Conservation (phyloP, 176 grass and related monocot genomes). For the Saccharum spontaneum region DNA sequence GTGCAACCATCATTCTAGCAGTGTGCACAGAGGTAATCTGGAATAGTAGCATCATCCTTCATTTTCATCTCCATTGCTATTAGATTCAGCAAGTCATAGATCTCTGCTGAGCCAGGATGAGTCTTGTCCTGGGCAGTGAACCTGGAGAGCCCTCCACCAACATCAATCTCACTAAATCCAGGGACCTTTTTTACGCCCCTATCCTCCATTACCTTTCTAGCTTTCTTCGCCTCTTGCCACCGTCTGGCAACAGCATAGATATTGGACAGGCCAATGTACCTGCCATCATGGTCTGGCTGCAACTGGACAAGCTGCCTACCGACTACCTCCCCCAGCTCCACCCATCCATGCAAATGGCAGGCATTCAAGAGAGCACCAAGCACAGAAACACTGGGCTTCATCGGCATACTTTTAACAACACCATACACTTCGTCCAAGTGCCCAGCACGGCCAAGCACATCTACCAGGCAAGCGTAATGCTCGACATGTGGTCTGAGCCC, state of each 20-base stretch:
- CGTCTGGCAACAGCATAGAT: constrained; percentile 56
- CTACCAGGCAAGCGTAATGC: constrained; percentile 70
- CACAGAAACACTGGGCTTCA: constrained; percentile 58
- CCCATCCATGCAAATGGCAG: constrained; percentile 60
- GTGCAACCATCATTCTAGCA: constrained; percentile 13
- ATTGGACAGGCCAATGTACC: constrained; percentile 74
- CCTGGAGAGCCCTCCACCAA: constrained; percentile 29
- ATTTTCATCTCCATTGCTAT: constrained; percentile 61
- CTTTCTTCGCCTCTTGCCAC: constrained; percentile 67
- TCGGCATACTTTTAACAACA: constrained; percentile 54
- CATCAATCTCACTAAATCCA: constrained; percentile 77
- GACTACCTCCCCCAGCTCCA: constrained; percentile 62
- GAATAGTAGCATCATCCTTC: constrained; percentile 24
- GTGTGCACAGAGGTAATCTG: constrained; percentile 16
- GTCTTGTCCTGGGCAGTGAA: constrained; percentile 62
- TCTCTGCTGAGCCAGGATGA: constrained; percentile 40
- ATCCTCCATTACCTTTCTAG: constrained; percentile 61
- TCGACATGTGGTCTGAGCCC: constrained; percentile 53
- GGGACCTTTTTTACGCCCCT: constrained; percentile 58
- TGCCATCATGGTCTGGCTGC: constrained; percentile 63
- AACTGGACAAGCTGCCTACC: constrained; percentile 66
- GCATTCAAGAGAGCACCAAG: constrained; percentile 61
- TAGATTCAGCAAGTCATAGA: constrained; percentile 59
- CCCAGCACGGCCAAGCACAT: constrained; percentile 72
- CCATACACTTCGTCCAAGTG: constrained; percentile 53